Base-by-base conservation (phyloP, 2,329 filamentous ascomycete genomes). In the Ophiocordyceps camponoti-rufipedis region DNA sequence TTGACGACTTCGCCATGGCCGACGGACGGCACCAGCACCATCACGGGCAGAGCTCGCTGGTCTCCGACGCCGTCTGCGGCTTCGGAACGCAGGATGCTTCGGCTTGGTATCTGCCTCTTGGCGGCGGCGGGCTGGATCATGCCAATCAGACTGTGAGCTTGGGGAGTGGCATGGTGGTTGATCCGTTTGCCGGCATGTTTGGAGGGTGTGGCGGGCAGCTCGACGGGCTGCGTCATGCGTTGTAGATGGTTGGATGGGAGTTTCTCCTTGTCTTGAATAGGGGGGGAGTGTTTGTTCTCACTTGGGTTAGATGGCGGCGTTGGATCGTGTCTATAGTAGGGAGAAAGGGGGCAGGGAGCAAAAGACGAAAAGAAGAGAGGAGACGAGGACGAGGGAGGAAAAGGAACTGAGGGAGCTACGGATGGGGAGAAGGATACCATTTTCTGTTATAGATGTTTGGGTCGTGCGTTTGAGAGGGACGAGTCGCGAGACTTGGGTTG, bases 71-170 rank as follows among this genome's bases (percentile, higher is more conserved):
- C 19, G 46, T 56, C 42, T 48, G 50, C 31, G 52, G 49, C 38
- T 55, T 59, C 43, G 49, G 45, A 43, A 58, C 56, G 4, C 62
- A 63, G 33, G 72, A 76, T 49, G 64, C 67, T 44, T 81, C 80
- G 45, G 85, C 83, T 5, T 96, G 88, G 85, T 94, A 93, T 60
- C 79, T 94, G 68, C 86, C 88, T 1, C 94, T 94, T n/a, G n/a
- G n/a, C n/a, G n/a, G n/a, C n/a, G n/a, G n/a, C 62, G 93, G 94
- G 57, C 78, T 94, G 62, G 84, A 91, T 48, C 84, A 86, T 18
- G 78, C 83, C 0, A 74, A 78, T 47, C 62, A 71, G 45, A 71
- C 74, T 35, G 51, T 69, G 45, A 60, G 59, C 18, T 54, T 66
- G 28, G 62, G 59, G 8, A 55, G 71, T 50, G 58, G 58, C n/a